Conservation (phyloP, 225 moss, liverwort and hornwort genomes). For the Rhytidiadelphus loreus region DNA sequence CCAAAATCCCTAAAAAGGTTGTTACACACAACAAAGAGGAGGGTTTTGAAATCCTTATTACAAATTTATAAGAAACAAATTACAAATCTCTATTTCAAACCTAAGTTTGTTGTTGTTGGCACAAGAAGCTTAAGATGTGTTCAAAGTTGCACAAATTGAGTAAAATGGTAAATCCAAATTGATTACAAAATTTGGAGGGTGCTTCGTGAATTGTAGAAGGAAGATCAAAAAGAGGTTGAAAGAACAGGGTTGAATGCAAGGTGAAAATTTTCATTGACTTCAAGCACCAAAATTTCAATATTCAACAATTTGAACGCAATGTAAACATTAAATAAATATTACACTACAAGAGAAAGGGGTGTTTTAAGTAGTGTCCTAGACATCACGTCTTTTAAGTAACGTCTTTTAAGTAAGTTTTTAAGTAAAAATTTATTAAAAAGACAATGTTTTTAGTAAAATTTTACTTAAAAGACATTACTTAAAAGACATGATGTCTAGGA, state of each 20-base stretch:
- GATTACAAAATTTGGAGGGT: neutral
- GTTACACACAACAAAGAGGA: neutral
- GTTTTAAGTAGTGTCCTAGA: too few species aligned
- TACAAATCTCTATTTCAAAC: neutral
- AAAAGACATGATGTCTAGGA: too few species aligned
- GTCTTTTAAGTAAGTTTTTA: too few species aligned
- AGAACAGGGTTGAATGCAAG: neutral
- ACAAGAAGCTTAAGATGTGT: accelerated
- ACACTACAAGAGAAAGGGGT: too few species aligned
- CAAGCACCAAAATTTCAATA: neutral
- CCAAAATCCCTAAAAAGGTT: accelerated
- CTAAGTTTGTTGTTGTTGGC: neutral
- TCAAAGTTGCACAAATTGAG: accelerated
- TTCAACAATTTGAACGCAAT: neutral
- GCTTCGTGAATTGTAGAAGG: neutral
- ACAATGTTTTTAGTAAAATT: too few species aligned
- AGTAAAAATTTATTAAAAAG: too few species aligned
- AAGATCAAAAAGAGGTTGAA: neutral
- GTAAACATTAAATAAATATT: neutral
- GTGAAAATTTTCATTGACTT: neutral
- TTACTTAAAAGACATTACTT: too few species aligned
- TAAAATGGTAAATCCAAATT: neutral
- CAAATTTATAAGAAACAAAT: neutral
- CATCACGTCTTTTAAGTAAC: too few species aligned
- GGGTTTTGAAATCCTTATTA: neutral